Evolutionary conservation across 768 basidiomycete genomes (phyloP).

Genomic region (Boletus patriciae): DNA sequence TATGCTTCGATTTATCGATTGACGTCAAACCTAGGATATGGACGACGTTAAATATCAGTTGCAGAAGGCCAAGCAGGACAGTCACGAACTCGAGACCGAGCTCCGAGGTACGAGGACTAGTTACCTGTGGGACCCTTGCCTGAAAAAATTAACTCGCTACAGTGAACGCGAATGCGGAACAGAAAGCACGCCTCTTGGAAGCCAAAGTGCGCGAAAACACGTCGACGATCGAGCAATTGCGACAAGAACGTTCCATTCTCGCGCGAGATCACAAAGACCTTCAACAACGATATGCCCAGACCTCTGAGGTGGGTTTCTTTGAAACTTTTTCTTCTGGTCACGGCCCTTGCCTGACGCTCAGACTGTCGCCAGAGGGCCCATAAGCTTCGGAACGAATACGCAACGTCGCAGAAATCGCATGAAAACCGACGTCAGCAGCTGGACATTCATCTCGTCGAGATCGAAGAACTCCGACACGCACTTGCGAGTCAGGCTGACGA

Average conservation of each 20-base stretch:
- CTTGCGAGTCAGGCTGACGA: conserved; percentile 60
- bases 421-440: conserved; percentile 72
- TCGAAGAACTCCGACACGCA: conserved; percentile 72
- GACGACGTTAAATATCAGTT: conserved; percentile 71
- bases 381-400: conserved; percentile 60
- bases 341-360: background rate
- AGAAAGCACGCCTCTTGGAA: conserved; percentile 70
- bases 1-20: background rate
- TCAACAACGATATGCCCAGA: conserved; percentile 63
- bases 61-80: conserved; percentile 69
- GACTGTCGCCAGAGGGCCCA: conserved; percentile 49
- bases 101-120: conserved; percentile 55
- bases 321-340: background rate
- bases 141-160: background rate
- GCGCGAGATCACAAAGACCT: conserved; percentile 69
- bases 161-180: conserved; percentile 70
- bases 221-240: conserved; percentile 68
- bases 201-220: conserved; percentile 66
- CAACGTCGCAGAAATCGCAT: conserved; percentile 62
- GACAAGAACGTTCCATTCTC: conserved; percentile 74
- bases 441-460: conserved; percentile 67
- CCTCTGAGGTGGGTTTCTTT: conserved; percentile 56
- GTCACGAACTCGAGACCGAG: conserved; percentile 69
- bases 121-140: background rate
- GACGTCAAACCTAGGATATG: conserved; percentile 60